Base-by-base conservation (phyloP, 257 asterid genomes). In the Jacaranda copaia region DNA sequence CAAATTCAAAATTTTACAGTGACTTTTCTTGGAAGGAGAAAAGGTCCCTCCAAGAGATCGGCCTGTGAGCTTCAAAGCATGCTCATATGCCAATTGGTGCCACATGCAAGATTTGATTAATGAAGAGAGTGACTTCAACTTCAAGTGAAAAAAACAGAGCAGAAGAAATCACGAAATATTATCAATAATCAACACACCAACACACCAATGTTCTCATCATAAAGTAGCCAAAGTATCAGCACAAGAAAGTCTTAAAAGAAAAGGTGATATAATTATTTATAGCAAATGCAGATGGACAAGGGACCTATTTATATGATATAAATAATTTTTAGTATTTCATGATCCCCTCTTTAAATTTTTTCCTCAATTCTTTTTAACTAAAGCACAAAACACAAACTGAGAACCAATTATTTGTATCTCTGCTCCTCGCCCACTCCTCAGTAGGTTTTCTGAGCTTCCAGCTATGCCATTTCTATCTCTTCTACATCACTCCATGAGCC, bases 1-100 rank as follows among this genome's bases (percentile, higher is more conserved):
- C 14, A 63, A 60, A 35, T 48, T 39, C 13, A 19, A 15, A 4
- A 58, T 58, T 15, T 0, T 1, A 25, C 32, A 25, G 32, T 25
- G 32, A 0, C 6, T 67, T 45, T 43, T 59, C 77, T 40, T 20
- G 57, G 46, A 58, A 20, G 49, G 15, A 25, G 25, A 7, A 19
- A 45, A 25, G 59, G 25, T 25, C 60, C 51, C 60, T 57, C 56
- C 67, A 72, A 9, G 46, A 36, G 75, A 49, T 77, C 45, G 36
- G 4, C 10, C 60, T 16, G 25, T 36, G 49, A 43, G 52, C 51
- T 61, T 18, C 35, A 73, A 15, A 13, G 73, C 20, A 18, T 25
- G 51, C 7, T n/a, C 59, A 53, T 25, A 39, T 43, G 18, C 58
- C 32, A 53, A 65, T 65, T 25, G 18, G 36, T 18, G 46, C 13